Evolutionary conservation across 257 asterid genomes (phyloP).

Genomic region (Solanum bulbocastanum): DNA sequence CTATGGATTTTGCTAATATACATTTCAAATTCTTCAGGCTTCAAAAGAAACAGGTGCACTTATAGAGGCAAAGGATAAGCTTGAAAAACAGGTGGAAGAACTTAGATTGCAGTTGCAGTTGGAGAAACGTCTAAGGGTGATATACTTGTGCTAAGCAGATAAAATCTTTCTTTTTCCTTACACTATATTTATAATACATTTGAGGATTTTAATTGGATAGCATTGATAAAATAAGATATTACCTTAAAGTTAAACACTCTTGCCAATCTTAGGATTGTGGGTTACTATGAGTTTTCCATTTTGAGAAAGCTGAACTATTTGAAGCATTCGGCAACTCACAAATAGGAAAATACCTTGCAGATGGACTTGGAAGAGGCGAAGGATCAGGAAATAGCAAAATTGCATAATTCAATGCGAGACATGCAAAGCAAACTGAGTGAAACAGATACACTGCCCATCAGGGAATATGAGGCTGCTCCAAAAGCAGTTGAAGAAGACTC

Average conservation of each 20-base stretch:
- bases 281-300: not conserved
- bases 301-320: not conserved
- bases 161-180: not conserved
- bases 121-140: conserved; percentile 94
- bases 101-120: conserved; percentile 88
- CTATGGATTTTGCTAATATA: not conserved
- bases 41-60: conserved; percentile 97
- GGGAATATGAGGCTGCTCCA: conserved; percentile 74
- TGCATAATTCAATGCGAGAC: conserved; percentile 63
- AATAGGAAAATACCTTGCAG: conserved; percentile 22
- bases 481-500: conserved; percentile 79
- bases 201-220: not conserved
- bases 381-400: conserved; percentile 52
- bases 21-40: conserved; percentile 45
- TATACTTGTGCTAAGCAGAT: conserved; percentile 7
- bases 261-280: not conserved
- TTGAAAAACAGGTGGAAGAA: conserved; percentile 97
- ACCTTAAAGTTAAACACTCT: not conserved
- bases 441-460: conserved; percentile 44
- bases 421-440: conserved; percentile 72
- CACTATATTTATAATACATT: not conserved
- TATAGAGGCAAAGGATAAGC: conserved; percentile 94
- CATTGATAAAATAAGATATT: not conserved
- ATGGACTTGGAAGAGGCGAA: conserved; percentile 77
- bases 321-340: not conserved